A percentile compares a stretch with the other conserved stretches of the same genome.
These are phyloP conservation scores for Claviceps fusiformis DNA, from an alignment of 2,329 filamentous ascomycete genomes.

Conservation along the genomic window DNA sequence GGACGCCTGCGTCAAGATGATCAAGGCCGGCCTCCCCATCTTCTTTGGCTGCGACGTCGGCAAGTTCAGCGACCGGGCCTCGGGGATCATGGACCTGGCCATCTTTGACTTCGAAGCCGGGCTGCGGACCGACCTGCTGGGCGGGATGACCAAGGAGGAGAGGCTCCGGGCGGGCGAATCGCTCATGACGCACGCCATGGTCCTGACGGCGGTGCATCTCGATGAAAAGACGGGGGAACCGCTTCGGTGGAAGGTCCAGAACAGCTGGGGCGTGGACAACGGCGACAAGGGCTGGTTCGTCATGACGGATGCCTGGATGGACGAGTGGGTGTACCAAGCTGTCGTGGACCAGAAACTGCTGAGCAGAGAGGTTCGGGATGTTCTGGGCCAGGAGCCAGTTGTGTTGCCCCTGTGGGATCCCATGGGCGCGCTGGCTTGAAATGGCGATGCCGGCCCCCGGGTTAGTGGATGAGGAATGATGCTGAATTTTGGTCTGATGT, in stretches of 20 bases:
- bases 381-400: constrained; percentile 56
- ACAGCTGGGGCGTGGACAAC: constrained; percentile 56
- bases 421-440: constrained; percentile 58
- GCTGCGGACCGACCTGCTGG: constrained; percentile 63
- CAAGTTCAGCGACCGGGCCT: constrained; percentile 55
- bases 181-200: constrained; percentile 88
- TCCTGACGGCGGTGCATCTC: constrained; percentile 73
- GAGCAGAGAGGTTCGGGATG: constrained; percentile 50
- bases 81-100: constrained; percentile 68
- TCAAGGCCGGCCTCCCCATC: constrained; percentile 63
- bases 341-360: constrained; percentile 65
- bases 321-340: constrained; percentile 73
- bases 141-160: constrained; percentile 62
- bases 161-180: constrained; percentile 61
- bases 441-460: too few relatives aligned
- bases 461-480: too few relatives aligned
- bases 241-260: constrained; percentile 76
- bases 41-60: constrained; percentile 87
- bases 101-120: constrained; percentile 70
- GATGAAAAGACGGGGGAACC: constrained; percentile 47
- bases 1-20: constrained; percentile 59
- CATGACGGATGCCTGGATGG: constrained; percentile 72
- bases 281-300: constrained; percentile 79
- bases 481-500: too few relatives aligned
- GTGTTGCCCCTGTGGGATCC: constrained; percentile 69